Evolutionary conservation across 106 monocot species (phyloP), one percentile per base, ranked within the genome.

Genomic region (Apostasia shenzhenica): DNA sequence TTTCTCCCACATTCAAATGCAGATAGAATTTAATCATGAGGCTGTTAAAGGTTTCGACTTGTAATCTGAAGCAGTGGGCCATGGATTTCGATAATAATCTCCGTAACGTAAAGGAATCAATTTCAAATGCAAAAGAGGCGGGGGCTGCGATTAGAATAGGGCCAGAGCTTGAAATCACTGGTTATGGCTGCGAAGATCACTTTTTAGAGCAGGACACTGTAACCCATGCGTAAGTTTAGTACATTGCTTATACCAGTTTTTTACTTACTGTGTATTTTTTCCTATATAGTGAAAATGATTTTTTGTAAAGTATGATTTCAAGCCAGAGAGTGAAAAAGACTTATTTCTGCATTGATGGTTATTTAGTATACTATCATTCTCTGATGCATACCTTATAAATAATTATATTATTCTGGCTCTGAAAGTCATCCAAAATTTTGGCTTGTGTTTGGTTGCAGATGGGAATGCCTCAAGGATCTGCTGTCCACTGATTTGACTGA

Each of bases 151-250:
- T 99, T 60, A 76, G 97, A 59, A 70, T 93, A 14, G 97, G 97
- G 0, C 97, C 97, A 2, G 97, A 99, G 81, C 97, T 99, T 13
- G 97, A 99, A 81, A 78, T 99, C 58, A 80, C 97, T 45, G 97
- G 97, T 14, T 99, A 99, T 69, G 97, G 97, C 0, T 99, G 97
- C 70, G 97, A 99, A 78, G 97, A 99, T 73, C 97, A 99, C 70
- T 99, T 93, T 73, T 79, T 99, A 63, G 97, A 99, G 81, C 81
- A 92, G 69, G 97, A 99, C 39, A 99, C 92, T 41, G 81, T 89
- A 2, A 59, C 79, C 42, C 97, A 99, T 72, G 72, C 97, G 97
- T 99, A 61, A 82, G 81, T 86, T 76, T 65, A 62, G 1, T 13
- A 4, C 59, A 39, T 59, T 41, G 8, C 9, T 40, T 39, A 59